phyloP scores from a whole-genome alignment of 805 yeast species.

The Kluyveromyces aestuarii region DNA sequence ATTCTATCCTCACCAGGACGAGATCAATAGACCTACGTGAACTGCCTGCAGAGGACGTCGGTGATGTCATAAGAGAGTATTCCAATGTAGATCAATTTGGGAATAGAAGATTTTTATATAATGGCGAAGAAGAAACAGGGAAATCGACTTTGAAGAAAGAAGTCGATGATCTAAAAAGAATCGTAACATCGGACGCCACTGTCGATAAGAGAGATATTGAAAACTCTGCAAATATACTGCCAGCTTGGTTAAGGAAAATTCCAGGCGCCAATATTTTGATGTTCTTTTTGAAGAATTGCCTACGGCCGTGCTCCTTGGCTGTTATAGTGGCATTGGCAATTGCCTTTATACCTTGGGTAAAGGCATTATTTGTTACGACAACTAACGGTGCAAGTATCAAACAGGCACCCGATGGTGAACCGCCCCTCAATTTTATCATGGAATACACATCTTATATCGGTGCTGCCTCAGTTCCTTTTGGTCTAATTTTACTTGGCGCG shows the following conservation, averaged over 20 bases:
- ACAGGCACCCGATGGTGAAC: slow-evolving; percentile 77
- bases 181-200: slow-evolving; percentile 28
- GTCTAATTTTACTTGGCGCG: slow-evolving; percentile 77
- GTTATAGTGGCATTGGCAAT: slow-evolving; percentile 55
- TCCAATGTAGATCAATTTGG: slow-evolving; percentile 29
- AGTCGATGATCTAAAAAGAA: slow-evolving; percentile 21
- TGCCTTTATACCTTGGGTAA: slow-evolving; percentile 83
- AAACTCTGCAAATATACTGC: slow-evolving; percentile 23
- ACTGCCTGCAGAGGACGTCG: slow-evolving; percentile 34
- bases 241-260: slow-evolving; percentile 19
- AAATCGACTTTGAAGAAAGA: background rate
- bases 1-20: slow-evolving; percentile 3
- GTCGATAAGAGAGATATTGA: slow-evolving; percentile 24
- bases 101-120: slow-evolving; percentile 13
- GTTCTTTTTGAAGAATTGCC: slow-evolving; percentile 42
- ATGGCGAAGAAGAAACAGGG: slow-evolving; percentile 11
- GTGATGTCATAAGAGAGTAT: slow-evolving; percentile 42
- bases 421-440: slow-evolving; percentile 80
- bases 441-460: slow-evolving; percentile 76
- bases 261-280: slow-evolving; percentile 21
- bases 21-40: slow-evolving; percentile 25
- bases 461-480: slow-evolving; percentile 84
- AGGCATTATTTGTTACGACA: slow-evolving; percentile 56
- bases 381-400: slow-evolving; percentile 39
- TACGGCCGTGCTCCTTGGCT: slow-evolving; percentile 66